A percentile compares a stretch with the other conserved stretches of the same genome.
Conservation (phyloP, 192 early-diverging fungal species). For the Coemansia sp. region DNA sequence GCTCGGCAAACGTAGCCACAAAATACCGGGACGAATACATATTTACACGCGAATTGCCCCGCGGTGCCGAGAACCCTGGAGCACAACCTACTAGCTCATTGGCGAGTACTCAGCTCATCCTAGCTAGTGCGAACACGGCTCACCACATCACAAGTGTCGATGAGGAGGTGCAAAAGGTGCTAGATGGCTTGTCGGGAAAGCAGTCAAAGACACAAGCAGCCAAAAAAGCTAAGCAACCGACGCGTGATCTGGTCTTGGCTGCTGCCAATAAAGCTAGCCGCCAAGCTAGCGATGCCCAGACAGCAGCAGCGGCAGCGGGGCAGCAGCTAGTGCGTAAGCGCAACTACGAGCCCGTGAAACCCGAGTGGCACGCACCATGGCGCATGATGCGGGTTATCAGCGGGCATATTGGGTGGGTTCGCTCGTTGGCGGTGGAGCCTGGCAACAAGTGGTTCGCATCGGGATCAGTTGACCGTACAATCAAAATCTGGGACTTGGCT, state of each 20-base stretch:
- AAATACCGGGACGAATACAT: conserved; percentile 50
- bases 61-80: conserved; percentile 1
- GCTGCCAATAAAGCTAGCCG: conserved; percentile 18
- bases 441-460: conserved; percentile 98
- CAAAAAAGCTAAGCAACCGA: conserved; percentile 32
- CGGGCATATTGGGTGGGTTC: conserved; percentile 97
- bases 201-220: conserved; percentile 16
- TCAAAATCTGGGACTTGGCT: conserved; percentile 99
- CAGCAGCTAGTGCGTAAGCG: conserved; percentile 51
- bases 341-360: conserved; percentile 52
- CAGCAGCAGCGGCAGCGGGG: conserved; percentile 20
- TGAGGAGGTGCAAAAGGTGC: conserved; percentile 38
- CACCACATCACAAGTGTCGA: conserved; percentile 16
- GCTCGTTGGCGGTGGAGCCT: conserved; percentile 87
- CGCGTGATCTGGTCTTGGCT: conserved; percentile 26
- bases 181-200: conserved; percentile 34
- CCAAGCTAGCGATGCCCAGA: neutral
- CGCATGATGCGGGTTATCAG: conserved; percentile 90
- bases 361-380: conserved; percentile 99
- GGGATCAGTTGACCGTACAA: conserved; percentile 94
- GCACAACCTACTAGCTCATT: neutral
- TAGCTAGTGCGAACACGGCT: neutral
- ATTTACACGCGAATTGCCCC: conserved; percentile 30
- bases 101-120: neutral
- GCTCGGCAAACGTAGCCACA: conserved; percentile 8